Percentiles rank a stretch among this genome's conserved stretches.
These are phyloP conservation scores for Rickenella mellea DNA, from an alignment of 768 basidiomycete genomes.

Conservation along the genomic window DNA sequence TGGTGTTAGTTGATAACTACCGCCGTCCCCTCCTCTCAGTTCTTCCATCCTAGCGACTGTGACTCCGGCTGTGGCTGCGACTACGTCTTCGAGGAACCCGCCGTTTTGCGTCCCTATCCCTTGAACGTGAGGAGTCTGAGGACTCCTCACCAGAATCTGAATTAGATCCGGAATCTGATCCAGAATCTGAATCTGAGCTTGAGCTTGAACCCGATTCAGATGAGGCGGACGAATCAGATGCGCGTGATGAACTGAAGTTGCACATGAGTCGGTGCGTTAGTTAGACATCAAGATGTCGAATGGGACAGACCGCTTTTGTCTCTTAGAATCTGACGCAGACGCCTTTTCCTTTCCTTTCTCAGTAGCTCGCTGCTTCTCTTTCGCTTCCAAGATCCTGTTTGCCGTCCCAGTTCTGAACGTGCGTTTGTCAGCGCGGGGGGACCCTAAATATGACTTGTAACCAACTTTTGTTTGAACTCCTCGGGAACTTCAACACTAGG, in stretches of 20 bases:
- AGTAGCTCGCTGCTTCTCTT: constrained; percentile 65
- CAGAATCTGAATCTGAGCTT: constrained; percentile 31
- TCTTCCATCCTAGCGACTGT: not conserved
- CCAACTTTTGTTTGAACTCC: constrained; percentile 79
- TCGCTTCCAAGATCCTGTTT: constrained; percentile 72
- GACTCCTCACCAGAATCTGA: constrained; percentile 22
- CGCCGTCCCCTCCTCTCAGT: constrained; percentile 1
- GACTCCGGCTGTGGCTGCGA: constrained; percentile 9
- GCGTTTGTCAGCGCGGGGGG: not conserved
- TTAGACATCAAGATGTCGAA: no score
- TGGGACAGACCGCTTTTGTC: constrained; percentile 19
- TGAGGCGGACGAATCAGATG: constrained; percentile 18
- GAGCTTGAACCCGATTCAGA: constrained; percentile 36
- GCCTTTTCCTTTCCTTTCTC: constrained; percentile 28
- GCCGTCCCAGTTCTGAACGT: constrained; percentile 61
- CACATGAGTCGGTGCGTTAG: not conserved
- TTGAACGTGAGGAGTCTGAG: constrained; percentile 31
- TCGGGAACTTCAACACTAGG: constrained; percentile 82
- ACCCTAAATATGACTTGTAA: constrained; percentile 4
- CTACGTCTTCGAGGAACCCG: constrained; percentile 22
- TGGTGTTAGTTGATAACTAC: not conserved
- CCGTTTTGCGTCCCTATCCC: constrained; percentile 31
- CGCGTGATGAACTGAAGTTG: constrained; percentile 15
- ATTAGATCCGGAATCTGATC: constrained; percentile 17
- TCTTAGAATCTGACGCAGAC: constrained; percentile 18